Base-by-base conservation (phyloP, 257 asterid species). In the Fraxinus cuspidata region DNA sequence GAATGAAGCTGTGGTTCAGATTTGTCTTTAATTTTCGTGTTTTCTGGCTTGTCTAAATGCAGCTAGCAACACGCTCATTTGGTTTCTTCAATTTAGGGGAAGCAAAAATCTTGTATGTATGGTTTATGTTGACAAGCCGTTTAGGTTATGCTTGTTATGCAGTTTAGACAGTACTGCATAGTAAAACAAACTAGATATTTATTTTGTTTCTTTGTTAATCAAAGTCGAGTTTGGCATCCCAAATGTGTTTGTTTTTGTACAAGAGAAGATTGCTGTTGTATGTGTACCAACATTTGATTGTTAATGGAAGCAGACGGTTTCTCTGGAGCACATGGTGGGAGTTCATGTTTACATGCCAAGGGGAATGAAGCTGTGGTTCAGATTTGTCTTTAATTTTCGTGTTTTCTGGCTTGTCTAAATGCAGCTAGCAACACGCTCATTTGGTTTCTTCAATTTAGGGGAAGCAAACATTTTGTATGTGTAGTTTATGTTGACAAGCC, bases 341-440 rank as follows among this genome's bases (percentile, higher is more conserved):
- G n/a, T n/a, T n/a, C n/a, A n/a, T n/a, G n/a, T n/a, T n/a, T n/a
- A n/a, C n/a, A n/a, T n/a, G n/a, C n/a, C n/a, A 76, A 68, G 64
- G 92, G 94, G 92, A 88, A 91, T 90, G 97, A 90, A 88, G 94
- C 93, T 82, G 77, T 76, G 93, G 97, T 88, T 91, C 89, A 80
- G 95, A 86, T 89, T 21, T 76, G 64, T 51, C 60, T 29, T 79
- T 60, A 29, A 25, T 32, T 79, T 40, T 10, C 12, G 77, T 71
- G 83, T 70, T 38, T 35, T 71, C 83, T 70, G 76, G 85, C 81
- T 70, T 31, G 71, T 44, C 60, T 11, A 11, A 63, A 66, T 37
- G 76, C 58, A 49, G 72, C 77, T 64, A 32, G 81, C 21, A 15
- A 49, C 68, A 79, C 76, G 51, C 42, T 69, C 65, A 3, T 74